A percentile compares a stretch with the other conserved stretches of the same genome.
These are phyloP conservation scores for Umbelopsis ramanniana DNA, from an alignment of 192 early-diverging fungal genomes.

Conservation along the genomic window DNA sequence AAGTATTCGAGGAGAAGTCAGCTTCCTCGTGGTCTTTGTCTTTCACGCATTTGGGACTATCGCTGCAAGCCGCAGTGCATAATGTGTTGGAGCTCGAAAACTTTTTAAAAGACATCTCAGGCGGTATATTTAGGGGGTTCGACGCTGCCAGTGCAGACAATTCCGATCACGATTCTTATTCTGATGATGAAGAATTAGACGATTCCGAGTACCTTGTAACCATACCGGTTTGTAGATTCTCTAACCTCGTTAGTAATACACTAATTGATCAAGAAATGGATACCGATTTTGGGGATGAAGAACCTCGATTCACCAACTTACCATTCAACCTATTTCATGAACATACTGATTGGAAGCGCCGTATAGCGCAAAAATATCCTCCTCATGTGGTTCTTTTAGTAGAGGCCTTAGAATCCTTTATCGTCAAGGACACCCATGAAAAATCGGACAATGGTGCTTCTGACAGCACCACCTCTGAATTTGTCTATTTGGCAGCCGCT, in stretches of 20 bases:
- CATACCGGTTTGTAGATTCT: conserved; percentile 28
- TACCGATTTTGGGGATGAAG: not conserved
- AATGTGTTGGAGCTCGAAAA: conserved; percentile 27
- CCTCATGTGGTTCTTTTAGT: conserved; percentile 7
- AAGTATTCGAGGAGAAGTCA: not conserved
- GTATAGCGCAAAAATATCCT: not conserved
- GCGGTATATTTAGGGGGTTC: conserved; percentile 29
- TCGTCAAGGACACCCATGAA: not conserved
- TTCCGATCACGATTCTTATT: conserved; percentile 25
- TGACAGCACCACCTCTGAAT: not conserved
- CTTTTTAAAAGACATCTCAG: conserved; percentile 23
- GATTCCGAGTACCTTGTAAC: conserved; percentile 41
- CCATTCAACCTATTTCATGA: not conserved
- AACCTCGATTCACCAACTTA: not conserved
- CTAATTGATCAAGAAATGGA: not conserved
- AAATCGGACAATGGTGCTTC: not conserved
- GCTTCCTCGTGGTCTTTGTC: conserved; percentile 34
- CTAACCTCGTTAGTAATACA: not conserved
- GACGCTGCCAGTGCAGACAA: conserved; percentile 21
- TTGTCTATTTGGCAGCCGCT: not conserved
- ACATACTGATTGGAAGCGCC: not conserved
- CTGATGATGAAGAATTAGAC: conserved; percentile 36
- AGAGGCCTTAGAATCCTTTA: not conserved
- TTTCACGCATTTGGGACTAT: conserved; percentile 21
- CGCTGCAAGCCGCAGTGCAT: conserved; percentile 27